phyloP scores from a whole-genome alignment of 306 rosid species.

The Gynostemma pentaphyllum region DNA sequence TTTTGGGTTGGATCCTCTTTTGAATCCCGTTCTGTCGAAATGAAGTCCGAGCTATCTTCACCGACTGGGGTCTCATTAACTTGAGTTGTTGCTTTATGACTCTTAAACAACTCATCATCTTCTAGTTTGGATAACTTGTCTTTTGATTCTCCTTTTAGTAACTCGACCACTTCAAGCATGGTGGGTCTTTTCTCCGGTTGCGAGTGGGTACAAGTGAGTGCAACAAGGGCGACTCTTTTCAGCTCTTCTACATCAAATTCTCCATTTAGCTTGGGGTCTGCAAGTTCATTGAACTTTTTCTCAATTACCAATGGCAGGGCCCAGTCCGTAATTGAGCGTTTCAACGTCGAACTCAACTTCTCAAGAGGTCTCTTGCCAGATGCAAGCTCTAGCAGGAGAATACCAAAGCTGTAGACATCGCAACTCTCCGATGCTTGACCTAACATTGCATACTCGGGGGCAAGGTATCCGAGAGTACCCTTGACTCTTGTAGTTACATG shows the following conservation, averaged over 20 bases:
- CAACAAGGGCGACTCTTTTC: constrained; percentile 62
- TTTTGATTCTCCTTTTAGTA: constrained; percentile 65
- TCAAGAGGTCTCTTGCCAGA: constrained; percentile 78
- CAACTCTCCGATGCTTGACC: constrained; percentile 90
- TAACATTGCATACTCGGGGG: constrained; percentile 91
- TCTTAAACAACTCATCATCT: constrained; percentile 51
- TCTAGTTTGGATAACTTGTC: constrained; percentile 55
- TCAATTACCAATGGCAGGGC: constrained; percentile 75
- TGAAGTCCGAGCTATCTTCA: constrained; percentile 65
- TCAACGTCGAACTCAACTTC: constrained; percentile 32
- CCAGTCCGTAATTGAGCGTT: constrained; percentile 75
- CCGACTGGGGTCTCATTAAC: constrained; percentile 28
- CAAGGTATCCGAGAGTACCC: constrained; percentile 97
- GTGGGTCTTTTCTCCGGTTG: constrained; percentile 72
- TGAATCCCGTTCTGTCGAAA: constrained; percentile 53
- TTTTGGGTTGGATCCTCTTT: constrained; percentile 18
- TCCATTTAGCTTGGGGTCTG: constrained; percentile 74
- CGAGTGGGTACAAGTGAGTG: constrained; percentile 50
- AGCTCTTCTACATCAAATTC: constrained; percentile 66
- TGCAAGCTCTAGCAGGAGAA: constrained; percentile 88
- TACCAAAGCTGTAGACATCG: constrained; percentile 88
- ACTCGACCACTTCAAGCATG: constrained; percentile 67
- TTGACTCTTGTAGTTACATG: constrained; percentile 94
- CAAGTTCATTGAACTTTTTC: constrained; percentile 49
- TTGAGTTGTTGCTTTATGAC: constrained; percentile 17